phyloP scores from a whole-genome alignment of 2,329 filamentous ascomycete species.

The Rhytidhysteron rufulum region DNA sequence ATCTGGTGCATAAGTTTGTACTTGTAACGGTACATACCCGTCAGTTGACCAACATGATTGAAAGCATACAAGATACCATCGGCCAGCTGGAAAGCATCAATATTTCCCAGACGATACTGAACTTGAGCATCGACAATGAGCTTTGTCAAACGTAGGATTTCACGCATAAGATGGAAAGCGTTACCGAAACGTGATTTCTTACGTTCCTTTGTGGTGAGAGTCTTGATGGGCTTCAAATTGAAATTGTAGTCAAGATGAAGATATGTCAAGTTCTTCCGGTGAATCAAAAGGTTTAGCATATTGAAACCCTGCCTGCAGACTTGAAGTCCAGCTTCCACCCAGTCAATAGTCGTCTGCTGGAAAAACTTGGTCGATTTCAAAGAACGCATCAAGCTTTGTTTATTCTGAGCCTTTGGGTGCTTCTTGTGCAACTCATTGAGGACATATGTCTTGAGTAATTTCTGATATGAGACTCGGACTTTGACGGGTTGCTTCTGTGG shows the following conservation, averaged over 20 bases:
- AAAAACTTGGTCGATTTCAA: conserved; percentile 98
- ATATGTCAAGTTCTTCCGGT: conserved; percentile 97
- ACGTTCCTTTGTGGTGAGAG: conserved; percentile 94
- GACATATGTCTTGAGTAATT: conserved; percentile 92
- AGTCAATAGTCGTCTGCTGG: conserved; percentile 98
- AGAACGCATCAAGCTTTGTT: conserved; percentile 83
- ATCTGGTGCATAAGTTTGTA: conserved; percentile 99
- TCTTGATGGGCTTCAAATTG: conserved; percentile 98
- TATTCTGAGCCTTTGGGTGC: conserved; percentile 91
- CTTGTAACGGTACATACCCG: conserved; percentile 99
- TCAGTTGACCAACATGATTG: conserved; percentile 97
- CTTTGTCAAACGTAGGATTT: conserved; percentile 93
- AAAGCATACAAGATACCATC: conserved; percentile 99
- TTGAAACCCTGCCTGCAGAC: conserved; percentile 98
- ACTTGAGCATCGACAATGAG: conserved; percentile 98
- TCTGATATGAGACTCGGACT: conserved; percentile 96
- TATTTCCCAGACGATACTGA: conserved; percentile 94
- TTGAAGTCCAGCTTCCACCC: conserved; percentile 97
- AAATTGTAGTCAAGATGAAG: conserved; percentile 99
- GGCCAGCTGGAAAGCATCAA: conserved; percentile 96
- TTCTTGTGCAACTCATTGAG: conserved; percentile 96
- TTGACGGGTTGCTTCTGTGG: conserved; percentile 90
- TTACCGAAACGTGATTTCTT: conserved; percentile 99
- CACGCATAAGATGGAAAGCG: conserved; percentile 97
- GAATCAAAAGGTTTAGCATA: conserved; percentile 96